Conservation (phyloP, 495 filamentous ascomycete genomes). For the Acidomyces sp. region DNA sequence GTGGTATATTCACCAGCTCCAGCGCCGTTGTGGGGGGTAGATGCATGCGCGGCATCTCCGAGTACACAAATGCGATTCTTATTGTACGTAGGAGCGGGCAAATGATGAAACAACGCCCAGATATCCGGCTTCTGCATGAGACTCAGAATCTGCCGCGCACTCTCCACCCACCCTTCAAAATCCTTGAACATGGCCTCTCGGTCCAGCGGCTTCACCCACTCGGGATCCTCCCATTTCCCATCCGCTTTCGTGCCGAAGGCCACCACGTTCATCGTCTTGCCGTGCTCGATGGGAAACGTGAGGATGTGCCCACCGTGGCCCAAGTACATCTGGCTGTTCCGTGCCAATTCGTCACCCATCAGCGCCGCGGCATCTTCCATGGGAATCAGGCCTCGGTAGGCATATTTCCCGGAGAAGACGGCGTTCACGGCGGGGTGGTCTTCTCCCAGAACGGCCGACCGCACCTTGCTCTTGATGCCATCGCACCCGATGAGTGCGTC, state of each 20-base stretch:
- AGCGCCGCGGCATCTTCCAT: conserved; percentile 42
- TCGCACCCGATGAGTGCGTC: conserved; percentile 41
- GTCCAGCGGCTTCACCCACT: conserved; percentile 44
- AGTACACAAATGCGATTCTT: conserved; percentile 41
- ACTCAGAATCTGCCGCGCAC: conserved; percentile 35
- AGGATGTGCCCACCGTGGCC: conserved; percentile 46
- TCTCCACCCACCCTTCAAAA: conserved; percentile 40
- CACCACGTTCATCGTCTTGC: conserved; percentile 49
- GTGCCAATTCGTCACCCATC: conserved; percentile 39
- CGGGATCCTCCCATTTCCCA: conserved; percentile 36
- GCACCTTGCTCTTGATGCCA: conserved; percentile 41
- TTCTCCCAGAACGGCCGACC: conserved; percentile 34
- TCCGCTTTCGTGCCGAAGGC: conserved; percentile 30
- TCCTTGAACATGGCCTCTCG: conserved; percentile 45
- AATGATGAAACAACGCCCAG: conserved; percentile 54
- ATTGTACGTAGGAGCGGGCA: conserved; percentile 41
- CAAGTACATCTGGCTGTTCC: conserved; percentile 43
- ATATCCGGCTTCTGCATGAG: conserved; percentile 34
- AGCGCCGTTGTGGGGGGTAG: conserved; percentile 56
- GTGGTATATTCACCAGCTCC: no score
- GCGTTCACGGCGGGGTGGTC: conserved; percentile 29
- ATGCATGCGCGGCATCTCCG: conserved; percentile 59
- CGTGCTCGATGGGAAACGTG: conserved; percentile 54
- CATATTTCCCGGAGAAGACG: conserved; percentile 40
- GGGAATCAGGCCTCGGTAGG: conserved; percentile 47